These are phyloP conservation scores for Phytophthora meadii DNA, from an alignment of 352 stramenopile species.

Conservation along the genomic window DNA sequence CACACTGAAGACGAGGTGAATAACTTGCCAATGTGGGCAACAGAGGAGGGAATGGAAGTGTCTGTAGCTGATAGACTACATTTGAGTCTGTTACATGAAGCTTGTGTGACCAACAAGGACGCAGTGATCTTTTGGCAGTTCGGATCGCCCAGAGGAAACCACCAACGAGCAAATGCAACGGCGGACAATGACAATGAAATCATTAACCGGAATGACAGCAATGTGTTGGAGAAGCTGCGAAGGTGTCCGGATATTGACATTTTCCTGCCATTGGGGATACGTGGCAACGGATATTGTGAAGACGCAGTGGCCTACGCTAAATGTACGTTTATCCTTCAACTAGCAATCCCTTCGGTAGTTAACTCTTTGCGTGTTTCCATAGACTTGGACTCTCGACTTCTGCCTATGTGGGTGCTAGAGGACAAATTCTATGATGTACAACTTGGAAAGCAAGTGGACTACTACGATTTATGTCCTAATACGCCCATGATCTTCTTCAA, in stretches of 20 bases:
- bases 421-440: slow-evolving; percentile 32
- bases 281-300: slow-evolving; percentile 73
- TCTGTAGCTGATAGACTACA: slow-evolving; percentile 41
- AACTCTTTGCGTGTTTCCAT: not conserved
- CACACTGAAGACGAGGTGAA: not conserved
- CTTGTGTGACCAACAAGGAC: slow-evolving; percentile 40
- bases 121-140: slow-evolving; percentile 42
- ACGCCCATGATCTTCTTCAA: slow-evolving; percentile 31
- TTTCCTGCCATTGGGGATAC: slow-evolving; percentile 56
- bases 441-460: slow-evolving; percentile 29
- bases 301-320: slow-evolving; percentile 70
- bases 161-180: slow-evolving; percentile 13
- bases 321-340: slow-evolving; percentile 28
- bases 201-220: slow-evolving; percentile 33
- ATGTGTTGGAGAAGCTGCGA: slow-evolving; percentile 47
- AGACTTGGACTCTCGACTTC: slow-evolving; percentile 47
- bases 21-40: slow-evolving; percentile 2
- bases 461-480: slow-evolving; percentile 56
- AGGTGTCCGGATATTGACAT: slow-evolving; percentile 71
- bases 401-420: slow-evolving; percentile 50
- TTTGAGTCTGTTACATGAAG: slow-evolving; percentile 41
- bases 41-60: slow-evolving; percentile 1
- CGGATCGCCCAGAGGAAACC: slow-evolving; percentile 17
- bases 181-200: slow-evolving; percentile 12
- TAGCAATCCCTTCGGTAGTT: not conserved